Evolutionary conservation across 2,329 filamentous ascomycete species (phyloP).

Genomic region (Fusarium sp.): DNA sequence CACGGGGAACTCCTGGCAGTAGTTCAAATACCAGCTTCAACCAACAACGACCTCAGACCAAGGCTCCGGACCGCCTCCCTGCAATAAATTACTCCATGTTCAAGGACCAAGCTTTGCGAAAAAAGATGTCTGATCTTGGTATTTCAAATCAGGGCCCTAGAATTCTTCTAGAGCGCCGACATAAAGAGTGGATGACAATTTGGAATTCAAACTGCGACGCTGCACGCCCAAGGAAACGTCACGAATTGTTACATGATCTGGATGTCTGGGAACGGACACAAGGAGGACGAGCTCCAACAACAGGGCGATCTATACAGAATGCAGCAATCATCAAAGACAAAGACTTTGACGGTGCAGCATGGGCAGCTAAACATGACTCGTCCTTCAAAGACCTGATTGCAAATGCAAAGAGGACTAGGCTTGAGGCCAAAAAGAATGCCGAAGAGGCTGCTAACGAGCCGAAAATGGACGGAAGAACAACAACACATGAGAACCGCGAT

Average conservation of each 20-base stretch:
- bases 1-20: conserved; percentile 1
- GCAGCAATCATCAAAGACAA: conserved; percentile 75
- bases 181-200: conserved; percentile 92
- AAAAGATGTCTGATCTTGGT: conserved; percentile 82
- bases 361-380: conserved; percentile 74
- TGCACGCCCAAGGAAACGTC: conserved; percentile 71
- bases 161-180: conserved; percentile 76
- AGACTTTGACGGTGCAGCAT: conserved; percentile 83
- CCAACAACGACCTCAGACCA: conserved; percentile 45
- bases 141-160: conserved; percentile 76
- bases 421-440: conserved; percentile 46
- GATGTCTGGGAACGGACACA: conserved; percentile 88
- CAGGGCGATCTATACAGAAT: conserved; percentile 49
- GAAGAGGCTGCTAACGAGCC: conserved; percentile 29
- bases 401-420: conserved; percentile 69
- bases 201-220: conserved; percentile 99
- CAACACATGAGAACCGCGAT: background rate
- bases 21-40: conserved; percentile 19
- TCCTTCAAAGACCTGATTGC: conserved; percentile 85
- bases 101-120: conserved; percentile 79
- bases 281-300: conserved; percentile 64
- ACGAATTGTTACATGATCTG: conserved; percentile 78
- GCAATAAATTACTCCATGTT: conserved; percentile 86
- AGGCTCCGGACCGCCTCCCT: conserved; percentile 70
- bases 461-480: background rate